Evolutionary conservation across 2,329 filamentous ascomycete species (phyloP).

Genomic region (Zelopaecilomyces penicillatus): DNA sequence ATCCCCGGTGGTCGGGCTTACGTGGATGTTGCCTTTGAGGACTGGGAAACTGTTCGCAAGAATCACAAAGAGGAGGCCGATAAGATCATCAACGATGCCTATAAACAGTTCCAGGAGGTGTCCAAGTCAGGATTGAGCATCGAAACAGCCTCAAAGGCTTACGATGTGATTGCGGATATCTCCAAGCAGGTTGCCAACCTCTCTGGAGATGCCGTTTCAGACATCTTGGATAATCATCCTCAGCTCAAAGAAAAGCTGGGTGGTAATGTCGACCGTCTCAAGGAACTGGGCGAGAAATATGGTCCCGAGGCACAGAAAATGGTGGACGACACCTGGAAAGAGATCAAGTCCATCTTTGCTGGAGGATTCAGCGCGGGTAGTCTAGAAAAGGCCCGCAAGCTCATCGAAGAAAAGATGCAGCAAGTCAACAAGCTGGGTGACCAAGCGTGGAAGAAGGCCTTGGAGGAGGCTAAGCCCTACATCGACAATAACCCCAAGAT

Average conservation of each 20-base stretch:
- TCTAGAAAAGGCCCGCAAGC: conserved; percentile 46
- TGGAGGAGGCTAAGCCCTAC: conserved; percentile 62
- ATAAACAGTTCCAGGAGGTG: conserved; percentile 56
- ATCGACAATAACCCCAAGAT: conserved; percentile 70
- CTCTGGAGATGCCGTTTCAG: conserved; percentile 51
- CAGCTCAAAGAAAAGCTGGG: conserved; percentile 64
- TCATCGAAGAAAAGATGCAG: conserved; percentile 63
- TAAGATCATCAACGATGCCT: conserved; percentile 57
- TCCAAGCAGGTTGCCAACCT: conserved; percentile 51
- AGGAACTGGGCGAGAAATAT: conserved; percentile 59
- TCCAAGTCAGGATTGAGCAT: conserved; percentile 52
- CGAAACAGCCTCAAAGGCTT: conserved; percentile 52
- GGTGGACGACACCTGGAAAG: conserved; percentile 60
- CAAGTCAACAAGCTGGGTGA: conserved; percentile 60
- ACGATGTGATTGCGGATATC: conserved; percentile 54
- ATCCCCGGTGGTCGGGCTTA: conserved; percentile 63
- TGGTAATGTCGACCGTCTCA: conserved; percentile 58
- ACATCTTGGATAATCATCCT: conserved; percentile 67
- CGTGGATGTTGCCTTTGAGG: conserved; percentile 61
- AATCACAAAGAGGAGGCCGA: conserved; percentile 65
- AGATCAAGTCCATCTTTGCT: conserved; percentile 56
- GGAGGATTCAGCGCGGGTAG: conserved; percentile 48
- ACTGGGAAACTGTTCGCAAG: conserved; percentile 58
- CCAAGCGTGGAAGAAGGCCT: conserved; percentile 61
- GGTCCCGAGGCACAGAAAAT: conserved; percentile 72